Evolutionary conservation across 2,329 filamentous ascomycete genomes (phyloP), one percentile per base, ranked within the genome.

Genomic region (Calonectria montana): DNA sequence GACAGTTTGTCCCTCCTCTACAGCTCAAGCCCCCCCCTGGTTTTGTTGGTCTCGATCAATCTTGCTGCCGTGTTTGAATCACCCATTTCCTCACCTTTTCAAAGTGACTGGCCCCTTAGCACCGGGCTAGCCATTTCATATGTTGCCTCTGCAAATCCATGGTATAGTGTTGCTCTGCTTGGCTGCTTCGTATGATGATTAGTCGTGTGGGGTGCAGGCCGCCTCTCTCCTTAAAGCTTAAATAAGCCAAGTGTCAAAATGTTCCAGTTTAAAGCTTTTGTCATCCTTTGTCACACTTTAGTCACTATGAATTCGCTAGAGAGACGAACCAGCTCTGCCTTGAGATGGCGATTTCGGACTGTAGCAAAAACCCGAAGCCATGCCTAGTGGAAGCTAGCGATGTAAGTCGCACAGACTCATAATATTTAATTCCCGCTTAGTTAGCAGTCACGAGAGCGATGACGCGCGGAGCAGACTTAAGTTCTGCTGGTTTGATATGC

Each of bases 41-140:
- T 90, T 66, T 88, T 85, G 64, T 88, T 87, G 23, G 86, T 87
- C 37, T 86, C 86, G 87, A 43, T 99, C 97, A 76, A 99, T 92
- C 1, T 96, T 98, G 82, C 95, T 98, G 23, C 97, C 97, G 4
- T 99, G 88, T 86, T 97, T 95, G 85, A 99, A 99, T 0, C 97
- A 67, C 97, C 97, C 95, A 99, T 98, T 84, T 99, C 97, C 81
- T 98, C 96, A 41, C 97, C 97, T 53, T 94, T 89, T 74, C 92
- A 91, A 67, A 99, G 86, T 1, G 96, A 93, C 81, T 98, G 92
- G 2, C 97, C 97, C 23, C 91, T 91, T 0, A 99, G 88, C 2
- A 98, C 90, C 3, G 88, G 85, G 79, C 94, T 97, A 1, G 96
- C 94, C 18, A 88, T 88, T 53, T 90, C 90, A 81, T 99, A 99